Percentiles rank a stretch among this genome's conserved stretches.
phyloP scores from a whole-genome alignment of 202 grass and related monocot species.

The Setaria viridis region DNA sequence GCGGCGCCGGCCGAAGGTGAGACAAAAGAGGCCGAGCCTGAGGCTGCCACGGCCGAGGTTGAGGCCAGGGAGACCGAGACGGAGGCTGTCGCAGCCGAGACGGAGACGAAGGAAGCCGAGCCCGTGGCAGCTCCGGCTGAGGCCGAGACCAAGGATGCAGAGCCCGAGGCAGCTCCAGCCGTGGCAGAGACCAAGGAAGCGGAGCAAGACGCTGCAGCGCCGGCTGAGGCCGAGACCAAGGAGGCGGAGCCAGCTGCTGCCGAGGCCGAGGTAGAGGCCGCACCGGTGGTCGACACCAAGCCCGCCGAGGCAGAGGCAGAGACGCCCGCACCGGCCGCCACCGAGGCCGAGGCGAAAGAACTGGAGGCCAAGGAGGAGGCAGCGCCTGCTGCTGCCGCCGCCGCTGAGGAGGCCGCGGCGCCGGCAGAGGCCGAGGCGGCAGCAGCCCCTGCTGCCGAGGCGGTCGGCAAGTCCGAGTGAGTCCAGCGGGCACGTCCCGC shows the following conservation, averaged over 20 bases:
- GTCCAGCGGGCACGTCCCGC: background rate
- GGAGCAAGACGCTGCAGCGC: background rate
- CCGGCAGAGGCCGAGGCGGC: too few species aligned
- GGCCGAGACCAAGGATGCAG: conserved; percentile 13
- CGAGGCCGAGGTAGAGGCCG: too few species aligned
- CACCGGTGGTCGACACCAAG: background rate
- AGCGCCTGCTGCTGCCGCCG: background rate
- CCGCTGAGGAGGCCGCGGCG: background rate
- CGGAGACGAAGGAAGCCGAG: background rate
- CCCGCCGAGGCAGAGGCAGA: background rate
- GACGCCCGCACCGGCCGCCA: background rate
- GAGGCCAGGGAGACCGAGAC: conserved; percentile 24
- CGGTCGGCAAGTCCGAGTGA: conserved; percentile 53
- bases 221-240: conserved; percentile 19
- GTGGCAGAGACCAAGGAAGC: conserved; percentile 10
- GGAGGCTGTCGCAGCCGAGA: background rate
- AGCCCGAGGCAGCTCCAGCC: background rate
- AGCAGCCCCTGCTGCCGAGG: conserved; percentile 22
- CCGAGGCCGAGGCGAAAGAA: background rate
- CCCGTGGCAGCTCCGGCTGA: conserved; percentile 4
- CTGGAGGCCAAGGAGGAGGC: background rate
- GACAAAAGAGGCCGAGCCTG: conserved; percentile 1
- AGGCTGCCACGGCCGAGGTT: background rate
- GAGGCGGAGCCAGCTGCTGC: background rate
- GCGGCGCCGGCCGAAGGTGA: background rate